Evolutionary conservation across 2,329 filamentous ascomycete species (phyloP), one percentile per base, ranked within the genome.

Genomic region (Fusarium sp.): DNA sequence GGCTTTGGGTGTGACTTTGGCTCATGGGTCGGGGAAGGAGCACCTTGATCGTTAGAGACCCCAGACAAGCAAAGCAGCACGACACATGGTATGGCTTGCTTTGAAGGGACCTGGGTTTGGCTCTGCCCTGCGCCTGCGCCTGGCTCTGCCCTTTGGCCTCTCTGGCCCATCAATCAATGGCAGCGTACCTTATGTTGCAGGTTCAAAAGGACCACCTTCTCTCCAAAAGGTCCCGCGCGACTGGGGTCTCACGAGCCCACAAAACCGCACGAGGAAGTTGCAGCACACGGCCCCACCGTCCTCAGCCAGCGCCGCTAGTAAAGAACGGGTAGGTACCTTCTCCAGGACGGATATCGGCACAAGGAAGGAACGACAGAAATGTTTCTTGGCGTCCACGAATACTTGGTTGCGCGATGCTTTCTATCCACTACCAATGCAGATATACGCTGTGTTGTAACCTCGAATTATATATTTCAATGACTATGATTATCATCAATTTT

Each of bases 171-270:
- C 53, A 56, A 38, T 56, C 34, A 61, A 32, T 64, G 34, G 47
- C 27, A 63, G 68, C 18, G 44, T 50, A 50, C 59, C 54, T 46
- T 46, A 62, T 51, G 69, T 70, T 65, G 60, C 62, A 72, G 63
- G 67, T 65, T 70, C 69, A 62, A 70, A 74, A 70, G 68, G 65
- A 58, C 72, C 73, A 65, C 66, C 67, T 73, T 74, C 64, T 72
- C 72, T 68, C 63, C 73, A 75, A 75, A 75, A 76, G 73, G 72
- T 75, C 73, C 73, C 73, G 73, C 68, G 71, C 70, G 72, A 70
- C 63, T 63, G 55, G 65, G 73, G 70, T 66, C 49, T 67, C 63
- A 63, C 63, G 51, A 67, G 34, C 60, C 73, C 67, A 74, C 52
- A 72, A 65, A 65, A 70, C 72, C 65, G 65, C 72, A 68, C 70